Conservation (phyloP, 345 rosid genomes). For the Nasturtium officinale region DNA sequence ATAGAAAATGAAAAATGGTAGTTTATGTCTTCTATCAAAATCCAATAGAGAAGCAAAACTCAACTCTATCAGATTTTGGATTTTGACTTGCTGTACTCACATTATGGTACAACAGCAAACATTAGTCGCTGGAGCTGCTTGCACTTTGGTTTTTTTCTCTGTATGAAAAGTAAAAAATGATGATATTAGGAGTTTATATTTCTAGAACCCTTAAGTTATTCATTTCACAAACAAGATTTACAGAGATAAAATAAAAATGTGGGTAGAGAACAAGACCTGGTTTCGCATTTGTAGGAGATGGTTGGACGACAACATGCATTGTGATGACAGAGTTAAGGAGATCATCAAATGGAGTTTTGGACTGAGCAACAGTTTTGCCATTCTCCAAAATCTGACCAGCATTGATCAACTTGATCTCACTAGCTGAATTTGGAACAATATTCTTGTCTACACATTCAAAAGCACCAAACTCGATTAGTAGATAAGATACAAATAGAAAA, state of each 20-base stretch:
- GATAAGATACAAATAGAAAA: not conserved
- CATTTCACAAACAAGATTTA: constrained; percentile 9
- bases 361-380: constrained; percentile 82
- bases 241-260: not conserved
- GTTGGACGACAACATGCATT: constrained; percentile 97
- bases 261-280: constrained; percentile 45
- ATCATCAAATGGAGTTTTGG: constrained; percentile 78
- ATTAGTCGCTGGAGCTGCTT: constrained; percentile 56
- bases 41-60: constrained; percentile 26
- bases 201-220: not conserved
- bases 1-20: not conserved
- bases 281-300: constrained; percentile 68
- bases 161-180: constrained; percentile 36
- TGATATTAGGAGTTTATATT: not conserved
- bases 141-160: constrained; percentile 78
- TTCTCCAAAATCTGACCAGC: constrained; percentile 90
- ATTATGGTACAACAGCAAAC: constrained; percentile 73
- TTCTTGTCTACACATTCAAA: constrained; percentile 61
- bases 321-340: constrained; percentile 71
- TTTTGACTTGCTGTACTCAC: constrained; percentile 40
- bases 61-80: not conserved
- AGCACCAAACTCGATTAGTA: not conserved
- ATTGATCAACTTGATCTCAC: constrained; percentile 83
- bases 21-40: constrained; percentile 19
- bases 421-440: constrained; percentile 73